Evolutionary conservation across 1,284 basidiomycete genomes (phyloP).

Genomic region (Spongiforma sp.): DNA sequence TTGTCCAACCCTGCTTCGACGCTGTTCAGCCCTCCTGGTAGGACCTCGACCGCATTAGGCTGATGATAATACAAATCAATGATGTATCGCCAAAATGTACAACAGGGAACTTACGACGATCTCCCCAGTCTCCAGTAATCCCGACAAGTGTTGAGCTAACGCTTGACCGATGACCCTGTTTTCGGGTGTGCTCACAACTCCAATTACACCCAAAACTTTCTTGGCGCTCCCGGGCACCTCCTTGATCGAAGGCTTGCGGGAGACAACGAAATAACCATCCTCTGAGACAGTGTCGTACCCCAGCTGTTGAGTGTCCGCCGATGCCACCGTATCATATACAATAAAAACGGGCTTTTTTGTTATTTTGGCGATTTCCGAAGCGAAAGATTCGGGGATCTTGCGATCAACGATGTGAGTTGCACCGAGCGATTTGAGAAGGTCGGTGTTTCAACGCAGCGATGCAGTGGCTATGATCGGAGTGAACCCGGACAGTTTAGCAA

Average conservation of each 20-base stretch:
- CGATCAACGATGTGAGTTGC: slow-evolving; percentile 41
- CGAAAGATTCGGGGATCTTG: slow-evolving; percentile 14
- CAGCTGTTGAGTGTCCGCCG: slow-evolving; percentile 24
- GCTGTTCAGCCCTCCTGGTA: slow-evolving; percentile 29
- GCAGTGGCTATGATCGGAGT: slow-evolving; percentile 39
- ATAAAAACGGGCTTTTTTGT: slow-evolving; percentile 18
- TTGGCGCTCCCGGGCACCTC: slow-evolving; percentile 20
- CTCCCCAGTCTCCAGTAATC: slow-evolving; percentile 25
- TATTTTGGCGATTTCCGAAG: slow-evolving; percentile 15
- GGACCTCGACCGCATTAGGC: slow-evolving; percentile 29
- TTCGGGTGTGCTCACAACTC: slow-evolving; percentile 10
- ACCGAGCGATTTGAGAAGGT: slow-evolving; percentile 39
- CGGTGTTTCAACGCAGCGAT: slow-evolving; percentile 37
- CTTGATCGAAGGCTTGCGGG: slow-evolving; percentile 8
- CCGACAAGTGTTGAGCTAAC: slow-evolving; percentile 20
- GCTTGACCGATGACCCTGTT: slow-evolving; percentile 22
- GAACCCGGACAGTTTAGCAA: slow-evolving; percentile 39
- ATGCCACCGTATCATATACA: slow-evolving; percentile 24
- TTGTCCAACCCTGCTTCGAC: slow-evolving; percentile 26
- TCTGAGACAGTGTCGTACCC: slow-evolving; percentile 27
- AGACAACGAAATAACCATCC: slow-evolving; percentile 21
- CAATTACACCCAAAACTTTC: slow-evolving; percentile 14
- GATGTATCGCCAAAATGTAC: neutral
- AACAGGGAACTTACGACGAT: slow-evolving; percentile 19
- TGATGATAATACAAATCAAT: slow-evolving; percentile 1